Evolutionary conservation across 805 yeast genomes (phyloP).

Genomic region (Vanderwaltozyma polyspora): DNA sequence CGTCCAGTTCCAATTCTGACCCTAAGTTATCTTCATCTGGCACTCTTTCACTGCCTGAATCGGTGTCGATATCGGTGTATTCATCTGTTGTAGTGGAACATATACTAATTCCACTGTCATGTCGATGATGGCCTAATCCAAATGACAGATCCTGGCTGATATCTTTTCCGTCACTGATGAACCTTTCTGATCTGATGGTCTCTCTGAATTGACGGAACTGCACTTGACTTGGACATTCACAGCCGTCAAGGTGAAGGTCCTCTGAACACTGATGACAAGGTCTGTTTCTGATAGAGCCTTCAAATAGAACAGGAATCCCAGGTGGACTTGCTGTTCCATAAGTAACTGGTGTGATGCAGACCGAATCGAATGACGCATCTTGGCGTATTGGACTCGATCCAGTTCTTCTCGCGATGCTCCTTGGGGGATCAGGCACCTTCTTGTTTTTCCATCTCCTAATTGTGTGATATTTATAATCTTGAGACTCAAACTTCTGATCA

Average conservation of each 20-base stretch:
- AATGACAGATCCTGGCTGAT: conserved; percentile 1
- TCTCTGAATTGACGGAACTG: background rate
- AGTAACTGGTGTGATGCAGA: conserved; percentile 2
- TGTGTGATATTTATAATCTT: conserved; percentile 2
- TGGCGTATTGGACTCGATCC: background rate
- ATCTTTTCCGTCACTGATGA: background rate
- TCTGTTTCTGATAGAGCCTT: background rate
- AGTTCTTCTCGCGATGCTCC: background rate
- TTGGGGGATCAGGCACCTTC: background rate
- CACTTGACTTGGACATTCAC: background rate
- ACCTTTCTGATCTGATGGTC: background rate
- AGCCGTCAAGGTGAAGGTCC: background rate
- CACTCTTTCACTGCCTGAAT: background rate
- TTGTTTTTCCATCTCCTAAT: conserved; percentile 7
- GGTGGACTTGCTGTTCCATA: background rate
- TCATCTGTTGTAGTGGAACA: conserved; percentile 1
- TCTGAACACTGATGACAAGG: background rate
- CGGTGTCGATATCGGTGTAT: background rate
- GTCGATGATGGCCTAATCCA: background rate
- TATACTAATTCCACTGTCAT: conserved; percentile 1
- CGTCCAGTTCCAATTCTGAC: background rate
- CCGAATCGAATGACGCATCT: conserved; percentile 1
- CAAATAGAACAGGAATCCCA: background rate
- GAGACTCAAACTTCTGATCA: background rate
- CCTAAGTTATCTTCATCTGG: background rate